Evolutionary conservation across 2,329 filamentous ascomycete genomes (phyloP).

Genomic region (Penicillium freii): DNA sequence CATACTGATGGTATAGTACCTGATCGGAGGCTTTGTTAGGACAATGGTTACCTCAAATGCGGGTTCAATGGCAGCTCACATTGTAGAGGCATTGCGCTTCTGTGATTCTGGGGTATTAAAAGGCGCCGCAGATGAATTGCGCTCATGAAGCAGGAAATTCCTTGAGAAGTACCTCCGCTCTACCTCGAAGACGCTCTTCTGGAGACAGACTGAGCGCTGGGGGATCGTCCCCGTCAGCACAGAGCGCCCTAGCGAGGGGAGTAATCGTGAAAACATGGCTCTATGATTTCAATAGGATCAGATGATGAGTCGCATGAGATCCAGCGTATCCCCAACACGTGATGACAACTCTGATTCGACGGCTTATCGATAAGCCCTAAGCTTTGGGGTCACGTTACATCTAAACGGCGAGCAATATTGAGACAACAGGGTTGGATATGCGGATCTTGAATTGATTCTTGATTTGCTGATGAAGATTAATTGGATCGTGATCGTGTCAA

Average conservation of each 20-base stretch:
- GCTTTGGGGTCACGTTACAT: constrained; percentile 1
- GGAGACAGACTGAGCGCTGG: constrained; percentile 14
- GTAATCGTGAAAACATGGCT: constrained; percentile 32
- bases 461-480: neutral
- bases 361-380: constrained; percentile 21
- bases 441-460: neutral
- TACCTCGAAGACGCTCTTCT: constrained; percentile 19
- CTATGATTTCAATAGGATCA: constrained; percentile 15
- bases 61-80: constrained; percentile 41
- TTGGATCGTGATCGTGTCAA: neutral
- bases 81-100: constrained; percentile 55
- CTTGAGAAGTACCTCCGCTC: constrained; percentile 36
- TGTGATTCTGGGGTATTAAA: constrained; percentile 37
- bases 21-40: constrained; percentile 28
- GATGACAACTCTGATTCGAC: neutral
- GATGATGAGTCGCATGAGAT: constrained; percentile 15
- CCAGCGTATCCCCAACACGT: constrained; percentile 17
- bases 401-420: neutral
- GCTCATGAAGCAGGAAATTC: constrained; percentile 28
- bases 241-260: constrained; percentile 27
- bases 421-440: neutral
- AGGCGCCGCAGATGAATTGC: constrained; percentile 30
- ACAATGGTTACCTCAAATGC: neutral
- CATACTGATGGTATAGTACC: constrained; percentile 63
- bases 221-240: constrained; percentile 13